Evolutionary conservation across 257 asterid species (phyloP).

Genomic region (Perilla frutescens): DNA sequence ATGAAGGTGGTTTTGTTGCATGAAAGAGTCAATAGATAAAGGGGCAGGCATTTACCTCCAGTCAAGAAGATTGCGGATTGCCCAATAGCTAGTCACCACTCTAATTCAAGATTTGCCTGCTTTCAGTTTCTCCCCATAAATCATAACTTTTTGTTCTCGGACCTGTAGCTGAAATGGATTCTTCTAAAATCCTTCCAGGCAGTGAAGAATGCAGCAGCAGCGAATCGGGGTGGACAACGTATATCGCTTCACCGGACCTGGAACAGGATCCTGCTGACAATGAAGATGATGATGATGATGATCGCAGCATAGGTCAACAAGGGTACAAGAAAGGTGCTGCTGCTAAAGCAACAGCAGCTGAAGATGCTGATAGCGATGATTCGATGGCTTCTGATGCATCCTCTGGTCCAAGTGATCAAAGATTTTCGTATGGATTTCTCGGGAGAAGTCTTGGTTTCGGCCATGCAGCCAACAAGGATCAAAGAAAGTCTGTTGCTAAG

Average conservation of each 20-base stretch:
- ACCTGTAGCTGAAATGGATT: constrained; percentile 53
- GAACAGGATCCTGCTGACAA: constrained; percentile 35
- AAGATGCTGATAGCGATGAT: constrained; percentile 70
- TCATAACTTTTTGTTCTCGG: constrained; percentile 8
- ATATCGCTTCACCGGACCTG: constrained; percentile 61
- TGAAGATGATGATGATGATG: constrained; percentile 29
- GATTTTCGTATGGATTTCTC: constrained; percentile 28
- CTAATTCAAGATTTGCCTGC: constrained; percentile 22
- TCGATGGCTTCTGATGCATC: constrained; percentile 98
- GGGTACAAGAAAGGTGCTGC: constrained; percentile 32
- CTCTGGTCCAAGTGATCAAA: constrained; percentile 77
- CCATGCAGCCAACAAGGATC: constrained; percentile 46
- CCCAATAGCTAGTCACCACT: constrained; percentile 35
- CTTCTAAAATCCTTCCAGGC: constrained; percentile 53
- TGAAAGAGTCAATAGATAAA: constrained; percentile 47
- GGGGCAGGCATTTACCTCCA: constrained; percentile 42
- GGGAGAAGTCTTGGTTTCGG: constrained; percentile 29
- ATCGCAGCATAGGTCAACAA: constrained; percentile 23
- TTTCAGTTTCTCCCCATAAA: constrained; percentile 18
- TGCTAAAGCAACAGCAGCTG: constrained; percentile 22
- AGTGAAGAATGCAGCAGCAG: constrained; percentile 84
- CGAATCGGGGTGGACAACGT: constrained; percentile 95
- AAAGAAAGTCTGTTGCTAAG: constrained; percentile 46
- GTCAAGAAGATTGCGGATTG: constrained; percentile 39
- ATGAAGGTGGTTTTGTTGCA: constrained; percentile 45